Percentiles rank a stretch among this genome's conserved stretches.
phyloP scores from a whole-genome alignment of 306 rosid genomes.

The Prunus padus region DNA sequence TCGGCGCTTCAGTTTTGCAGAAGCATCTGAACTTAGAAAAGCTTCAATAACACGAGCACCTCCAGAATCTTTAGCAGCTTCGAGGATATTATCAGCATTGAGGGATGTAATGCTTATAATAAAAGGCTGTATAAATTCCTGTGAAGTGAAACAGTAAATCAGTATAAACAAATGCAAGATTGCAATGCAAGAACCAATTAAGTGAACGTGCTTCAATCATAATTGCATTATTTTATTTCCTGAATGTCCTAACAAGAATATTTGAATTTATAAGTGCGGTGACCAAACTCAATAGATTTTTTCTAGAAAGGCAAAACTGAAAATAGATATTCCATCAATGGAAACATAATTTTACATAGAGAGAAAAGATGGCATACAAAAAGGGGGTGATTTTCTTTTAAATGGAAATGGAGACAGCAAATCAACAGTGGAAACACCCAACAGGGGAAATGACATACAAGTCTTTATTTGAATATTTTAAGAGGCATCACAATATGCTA shows the following conservation, averaged over 20 bases:
- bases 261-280: background rate
- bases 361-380: background rate
- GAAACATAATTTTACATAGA: background rate
- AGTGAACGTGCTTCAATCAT: background rate
- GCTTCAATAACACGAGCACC: slow-evolving; percentile 90
- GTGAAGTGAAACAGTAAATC: slow-evolving; percentile 22
- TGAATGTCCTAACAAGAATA: background rate
- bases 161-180: slow-evolving; percentile 12
- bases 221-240: background rate
- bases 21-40: slow-evolving; percentile 69
- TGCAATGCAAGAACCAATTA: slow-evolving; percentile 3
- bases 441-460: too few relatives aligned
- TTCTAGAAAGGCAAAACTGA: background rate
- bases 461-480: background rate
- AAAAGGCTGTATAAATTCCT: slow-evolving; percentile 74
- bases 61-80: slow-evolving; percentile 56
- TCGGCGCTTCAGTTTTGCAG: slow-evolving; percentile 67
- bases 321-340: background rate
- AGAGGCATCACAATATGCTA: slow-evolving; percentile 4
- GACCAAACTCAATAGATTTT: background rate
- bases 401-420: background rate
- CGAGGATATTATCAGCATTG: slow-evolving; percentile 58
- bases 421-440: background rate
- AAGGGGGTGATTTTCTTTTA: background rate
- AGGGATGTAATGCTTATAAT: slow-evolving; percentile 60